Evolutionary conservation across 2,329 filamentous ascomycete species (phyloP).

Genomic region (Penicillium sp.): DNA sequence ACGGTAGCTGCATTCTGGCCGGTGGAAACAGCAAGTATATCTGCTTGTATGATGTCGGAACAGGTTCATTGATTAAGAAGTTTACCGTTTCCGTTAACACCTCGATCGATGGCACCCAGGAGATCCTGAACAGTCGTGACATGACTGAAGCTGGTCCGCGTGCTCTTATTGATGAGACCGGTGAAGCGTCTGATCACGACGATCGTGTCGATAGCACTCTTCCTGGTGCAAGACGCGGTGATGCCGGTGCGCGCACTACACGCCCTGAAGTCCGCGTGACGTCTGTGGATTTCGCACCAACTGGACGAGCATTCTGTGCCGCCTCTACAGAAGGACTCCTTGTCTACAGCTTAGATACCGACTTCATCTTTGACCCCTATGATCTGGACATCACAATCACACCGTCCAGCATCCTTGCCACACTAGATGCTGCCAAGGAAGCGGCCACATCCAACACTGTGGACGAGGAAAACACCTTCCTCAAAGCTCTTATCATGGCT

Average conservation of each 20-base stretch:
- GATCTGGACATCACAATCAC: conserved; percentile 94
- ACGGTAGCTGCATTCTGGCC: conserved; percentile 85
- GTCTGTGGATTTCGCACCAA: conserved; percentile 81
- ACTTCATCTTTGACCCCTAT: conserved; percentile 88
- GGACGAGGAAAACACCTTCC: conserved; percentile 69
- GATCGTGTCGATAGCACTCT: conserved; percentile 75
- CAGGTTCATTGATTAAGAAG: conserved; percentile 88
- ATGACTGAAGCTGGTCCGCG: conserved; percentile 86
- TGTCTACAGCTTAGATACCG: conserved; percentile 85
- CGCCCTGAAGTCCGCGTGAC: conserved; percentile 81
- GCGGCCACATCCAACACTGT: conserved; percentile 47
- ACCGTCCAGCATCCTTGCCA: conserved; percentile 76
- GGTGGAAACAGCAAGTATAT: conserved; percentile 98
- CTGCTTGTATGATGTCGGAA: conserved; percentile 91
- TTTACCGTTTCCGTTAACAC: conserved; percentile 94
- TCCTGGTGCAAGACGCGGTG: conserved; percentile 83
- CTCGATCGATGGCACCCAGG: conserved; percentile 93
- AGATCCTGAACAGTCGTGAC: conserved; percentile 89
- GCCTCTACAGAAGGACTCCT: conserved; percentile 91
- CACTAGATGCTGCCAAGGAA: conserved; percentile 54
- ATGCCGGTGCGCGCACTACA: conserved; percentile 74
- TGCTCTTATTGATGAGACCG: conserved; percentile 81
- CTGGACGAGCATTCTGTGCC: conserved; percentile 87
- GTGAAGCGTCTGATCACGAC: conserved; percentile 85
- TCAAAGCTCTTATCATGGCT: conserved; percentile 93